These are phyloP conservation scores for Boletus patriciae DNA, from an alignment of 768 basidiomycete genomes.

Conservation along the genomic window DNA sequence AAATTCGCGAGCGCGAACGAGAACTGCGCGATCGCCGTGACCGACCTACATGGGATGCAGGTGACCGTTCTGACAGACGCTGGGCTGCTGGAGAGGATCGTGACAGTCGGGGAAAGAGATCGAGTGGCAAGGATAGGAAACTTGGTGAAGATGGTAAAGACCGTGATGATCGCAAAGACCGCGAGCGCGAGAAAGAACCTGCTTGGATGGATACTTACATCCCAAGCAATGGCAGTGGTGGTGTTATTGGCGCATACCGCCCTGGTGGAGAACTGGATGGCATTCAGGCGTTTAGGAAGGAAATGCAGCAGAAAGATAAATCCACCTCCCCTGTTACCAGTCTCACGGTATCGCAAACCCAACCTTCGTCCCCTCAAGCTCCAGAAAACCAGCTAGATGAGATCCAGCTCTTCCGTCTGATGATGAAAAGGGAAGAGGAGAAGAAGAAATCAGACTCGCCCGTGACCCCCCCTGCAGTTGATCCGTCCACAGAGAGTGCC, in stretches of 20 bases:
- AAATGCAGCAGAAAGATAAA: conserved; percentile 74
- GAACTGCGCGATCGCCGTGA: conserved; percentile 46
- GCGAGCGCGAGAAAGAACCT: conserved; percentile 76
- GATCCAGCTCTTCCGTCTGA: conserved; percentile 77
- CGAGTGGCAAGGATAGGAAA: conserved; percentile 59
- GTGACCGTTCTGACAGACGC: conserved; percentile 47
- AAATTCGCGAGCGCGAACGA: conserved; percentile 38
- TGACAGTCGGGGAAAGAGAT: conserved; percentile 61
- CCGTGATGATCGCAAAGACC: conserved; percentile 51
- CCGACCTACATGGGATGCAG: conserved; percentile 48
- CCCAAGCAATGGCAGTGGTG: conserved; percentile 54
- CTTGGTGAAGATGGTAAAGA: conserved; percentile 47
- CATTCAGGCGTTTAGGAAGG: conserved; percentile 87
- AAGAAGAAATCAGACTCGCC: conserved; percentile 39
- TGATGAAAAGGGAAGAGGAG: conserved; percentile 78
- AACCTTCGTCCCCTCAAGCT: conserved; percentile 20
- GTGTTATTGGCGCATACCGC: conserved; percentile 63
- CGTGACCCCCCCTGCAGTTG: not conserved
- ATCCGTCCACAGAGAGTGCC: conserved; percentile 12
- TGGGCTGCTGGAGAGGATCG: conserved; percentile 70
- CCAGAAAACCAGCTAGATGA: conserved; percentile 61
- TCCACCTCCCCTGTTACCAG: conserved; percentile 30
- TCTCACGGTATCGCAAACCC: conserved; percentile 17
- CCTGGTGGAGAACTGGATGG: conserved; percentile 72
- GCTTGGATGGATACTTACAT: conserved; percentile 93